Conservation (phyloP, 371 early-diverging fungal species). For the Scutellospora calospora region DNA sequence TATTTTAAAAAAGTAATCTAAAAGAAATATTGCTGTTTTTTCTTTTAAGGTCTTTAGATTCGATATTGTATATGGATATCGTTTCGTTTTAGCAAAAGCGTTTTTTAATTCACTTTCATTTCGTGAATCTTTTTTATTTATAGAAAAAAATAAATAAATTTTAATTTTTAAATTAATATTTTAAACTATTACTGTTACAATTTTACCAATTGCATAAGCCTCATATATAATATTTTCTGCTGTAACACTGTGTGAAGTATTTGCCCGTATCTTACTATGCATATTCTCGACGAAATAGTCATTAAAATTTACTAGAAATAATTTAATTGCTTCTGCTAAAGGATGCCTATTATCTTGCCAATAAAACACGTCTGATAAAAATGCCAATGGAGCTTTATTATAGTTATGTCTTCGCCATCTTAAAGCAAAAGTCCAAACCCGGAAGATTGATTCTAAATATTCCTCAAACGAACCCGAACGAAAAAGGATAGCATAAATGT, state of each 20-base stretch:
- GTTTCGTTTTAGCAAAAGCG: too few relatives aligned
- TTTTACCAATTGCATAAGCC: neutral
- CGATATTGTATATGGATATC: too few relatives aligned
- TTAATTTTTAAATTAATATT: too few relatives aligned
- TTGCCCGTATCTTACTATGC: neutral
- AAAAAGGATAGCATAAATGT: slow-evolving; percentile 35
- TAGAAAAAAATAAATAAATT: too few relatives aligned
- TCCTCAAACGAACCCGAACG: neutral
- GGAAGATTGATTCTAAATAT: slow-evolving; percentile 24
- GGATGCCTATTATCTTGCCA: slow-evolving; percentile 28
- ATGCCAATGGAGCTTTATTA: neutral
- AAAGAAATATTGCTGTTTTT: too few relatives aligned
- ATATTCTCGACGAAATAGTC: slow-evolving; percentile 10
- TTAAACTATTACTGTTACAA: too few relatives aligned
- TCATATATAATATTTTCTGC: neutral
- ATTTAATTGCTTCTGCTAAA: neutral
- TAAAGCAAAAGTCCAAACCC: neutral
- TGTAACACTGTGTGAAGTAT: neutral
- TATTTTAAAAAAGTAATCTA: too few relatives aligned
- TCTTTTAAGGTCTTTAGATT: too few relatives aligned
- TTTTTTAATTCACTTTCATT: too few relatives aligned
- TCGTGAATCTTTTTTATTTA: too few relatives aligned
- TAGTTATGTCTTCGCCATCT: slow-evolving; percentile 26
- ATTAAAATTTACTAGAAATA: neutral
- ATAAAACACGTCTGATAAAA: slow-evolving; percentile 34